Evolutionary conservation across 129 eudicot genomes (phyloP).

Genomic region (Mikania micrantha): DNA sequence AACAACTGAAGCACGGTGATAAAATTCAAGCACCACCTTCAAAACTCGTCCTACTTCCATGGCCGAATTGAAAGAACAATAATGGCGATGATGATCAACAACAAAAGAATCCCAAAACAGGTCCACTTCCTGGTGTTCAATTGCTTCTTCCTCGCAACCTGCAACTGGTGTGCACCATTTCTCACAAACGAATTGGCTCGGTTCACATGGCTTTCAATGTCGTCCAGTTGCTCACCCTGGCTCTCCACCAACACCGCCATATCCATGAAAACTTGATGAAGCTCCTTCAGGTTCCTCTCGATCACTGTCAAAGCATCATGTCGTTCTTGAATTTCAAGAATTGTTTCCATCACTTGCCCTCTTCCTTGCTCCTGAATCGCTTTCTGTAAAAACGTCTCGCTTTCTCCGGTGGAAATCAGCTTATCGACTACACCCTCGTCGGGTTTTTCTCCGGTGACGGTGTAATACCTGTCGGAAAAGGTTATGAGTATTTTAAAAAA

Average conservation of each 20-base stretch:
- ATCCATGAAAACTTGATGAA: conserved; percentile 71
- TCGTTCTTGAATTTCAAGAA: conserved; percentile 65
- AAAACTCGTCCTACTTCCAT: conserved; percentile 23
- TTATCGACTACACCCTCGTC: conserved; percentile 42
- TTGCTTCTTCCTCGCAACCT: conserved; percentile 34
- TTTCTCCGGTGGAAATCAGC: conserved; percentile 41
- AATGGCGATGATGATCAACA: conserved; percentile 32
- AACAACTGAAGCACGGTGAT: not conserved
- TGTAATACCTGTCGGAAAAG: too few relatives aligned
- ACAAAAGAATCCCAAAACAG: conserved; percentile 29
- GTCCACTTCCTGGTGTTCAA: conserved; percentile 43
- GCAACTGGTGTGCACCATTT: conserved; percentile 48
- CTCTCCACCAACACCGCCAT: conserved; percentile 61
- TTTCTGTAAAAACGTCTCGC: conserved; percentile 46
- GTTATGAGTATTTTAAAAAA: too few relatives aligned
- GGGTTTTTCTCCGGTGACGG: conserved; percentile 66
- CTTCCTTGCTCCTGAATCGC: conserved; percentile 68
- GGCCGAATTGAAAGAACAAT: conserved; percentile 33
- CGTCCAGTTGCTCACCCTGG: conserved; percentile 49
- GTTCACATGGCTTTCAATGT: conserved; percentile 47
- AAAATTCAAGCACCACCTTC: not conserved
- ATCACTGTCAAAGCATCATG: conserved; percentile 57
- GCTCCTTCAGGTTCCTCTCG: conserved; percentile 43
- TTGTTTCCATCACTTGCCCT: conserved; percentile 53
- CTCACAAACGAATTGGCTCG: conserved; percentile 52